Percentiles rank a stretch among this genome's conserved stretches.
phyloP scores from a whole-genome alignment of 208 protist genomes.

The Leishmania tarentolae region DNA sequence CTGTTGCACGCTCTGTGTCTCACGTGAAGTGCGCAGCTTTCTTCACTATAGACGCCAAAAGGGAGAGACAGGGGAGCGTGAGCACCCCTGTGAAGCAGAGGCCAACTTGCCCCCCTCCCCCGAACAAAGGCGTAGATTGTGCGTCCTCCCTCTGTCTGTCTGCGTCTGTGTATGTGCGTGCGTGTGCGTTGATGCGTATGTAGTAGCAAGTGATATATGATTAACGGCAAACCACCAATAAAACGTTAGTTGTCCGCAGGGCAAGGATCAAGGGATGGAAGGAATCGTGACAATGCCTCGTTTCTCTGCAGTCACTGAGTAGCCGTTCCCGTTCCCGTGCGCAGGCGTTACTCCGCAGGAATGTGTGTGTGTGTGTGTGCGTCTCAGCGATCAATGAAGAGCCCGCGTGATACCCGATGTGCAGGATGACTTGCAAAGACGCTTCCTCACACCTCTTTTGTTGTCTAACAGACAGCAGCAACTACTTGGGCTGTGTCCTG shows the following conservation, averaged over 20 bases:
- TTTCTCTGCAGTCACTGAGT: not conserved
- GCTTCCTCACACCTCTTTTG: not conserved
- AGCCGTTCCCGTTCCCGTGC: not conserved
- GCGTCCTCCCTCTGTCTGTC: not conserved
- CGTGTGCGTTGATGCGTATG: slow-evolving; percentile 1
- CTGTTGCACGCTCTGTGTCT: not conserved
- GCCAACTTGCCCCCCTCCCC: not conserved
- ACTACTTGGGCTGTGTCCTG: not conserved
- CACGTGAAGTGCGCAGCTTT: not conserved
- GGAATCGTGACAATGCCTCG: not conserved
- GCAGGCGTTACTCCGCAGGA: not conserved
- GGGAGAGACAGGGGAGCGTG: not conserved
- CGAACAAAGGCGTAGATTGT: not conserved
- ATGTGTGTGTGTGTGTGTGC: not conserved
- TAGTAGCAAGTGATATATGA: not conserved
- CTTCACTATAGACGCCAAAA: not conserved
- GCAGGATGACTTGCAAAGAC: not conserved
- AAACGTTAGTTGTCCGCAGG: not conserved
- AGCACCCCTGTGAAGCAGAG: not conserved
- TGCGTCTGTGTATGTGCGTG: not conserved
- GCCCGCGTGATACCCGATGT: too few relatives aligned
- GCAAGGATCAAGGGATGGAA: not conserved
- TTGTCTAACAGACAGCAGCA: not conserved
- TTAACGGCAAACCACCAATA: not conserved
- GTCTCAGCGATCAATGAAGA: not conserved